phyloP scores from a whole-genome alignment of 768 basidiomycete species.

The Termitomyces sp. region DNA sequence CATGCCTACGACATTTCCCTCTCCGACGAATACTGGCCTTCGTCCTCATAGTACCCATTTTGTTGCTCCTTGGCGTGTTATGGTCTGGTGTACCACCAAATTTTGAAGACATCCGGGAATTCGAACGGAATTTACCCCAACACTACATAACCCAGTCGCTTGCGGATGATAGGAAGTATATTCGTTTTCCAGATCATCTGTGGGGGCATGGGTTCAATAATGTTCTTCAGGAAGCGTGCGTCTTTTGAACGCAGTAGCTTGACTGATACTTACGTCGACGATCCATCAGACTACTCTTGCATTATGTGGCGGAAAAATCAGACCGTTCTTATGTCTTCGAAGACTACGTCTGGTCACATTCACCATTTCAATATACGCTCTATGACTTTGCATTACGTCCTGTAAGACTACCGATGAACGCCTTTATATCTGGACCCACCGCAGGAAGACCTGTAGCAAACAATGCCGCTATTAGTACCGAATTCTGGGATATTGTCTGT shows the following conservation, averaged over 20 bases:
- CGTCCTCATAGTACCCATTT: constrained; percentile 12
- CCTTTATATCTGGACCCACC: constrained; percentile 51
- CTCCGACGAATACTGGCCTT: constrained; percentile 14
- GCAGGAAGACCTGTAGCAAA: constrained; percentile 38
- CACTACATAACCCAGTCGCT: constrained; percentile 12
- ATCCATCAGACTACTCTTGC: constrained; percentile 37
- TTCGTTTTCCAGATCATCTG: constrained; percentile 48
- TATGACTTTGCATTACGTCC: constrained; percentile 50
- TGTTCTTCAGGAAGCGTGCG: constrained; percentile 53
- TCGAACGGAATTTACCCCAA: constrained; percentile 16
- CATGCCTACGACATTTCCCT: constrained; percentile 11
- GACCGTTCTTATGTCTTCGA: constrained; percentile 58
- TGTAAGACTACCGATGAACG: constrained; percentile 48
- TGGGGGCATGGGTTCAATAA: constrained; percentile 64
- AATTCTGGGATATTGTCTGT: constrained; percentile 46
- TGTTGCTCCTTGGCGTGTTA: constrained; percentile 14
- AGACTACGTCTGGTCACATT: constrained; percentile 56
- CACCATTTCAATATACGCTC: constrained; percentile 46
- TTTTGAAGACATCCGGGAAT: constrained; percentile 16
- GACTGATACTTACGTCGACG: not conserved
- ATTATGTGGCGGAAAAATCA: constrained; percentile 43
- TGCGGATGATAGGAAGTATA: constrained; percentile 23
- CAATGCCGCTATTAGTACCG: constrained; percentile 36
- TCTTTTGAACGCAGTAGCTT: not conserved
- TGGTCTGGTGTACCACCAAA: constrained; percentile 20